phyloP scores from a whole-genome alignment of 2,329 filamentous ascomycete species.

The Diaporthe longicolla region DNA sequence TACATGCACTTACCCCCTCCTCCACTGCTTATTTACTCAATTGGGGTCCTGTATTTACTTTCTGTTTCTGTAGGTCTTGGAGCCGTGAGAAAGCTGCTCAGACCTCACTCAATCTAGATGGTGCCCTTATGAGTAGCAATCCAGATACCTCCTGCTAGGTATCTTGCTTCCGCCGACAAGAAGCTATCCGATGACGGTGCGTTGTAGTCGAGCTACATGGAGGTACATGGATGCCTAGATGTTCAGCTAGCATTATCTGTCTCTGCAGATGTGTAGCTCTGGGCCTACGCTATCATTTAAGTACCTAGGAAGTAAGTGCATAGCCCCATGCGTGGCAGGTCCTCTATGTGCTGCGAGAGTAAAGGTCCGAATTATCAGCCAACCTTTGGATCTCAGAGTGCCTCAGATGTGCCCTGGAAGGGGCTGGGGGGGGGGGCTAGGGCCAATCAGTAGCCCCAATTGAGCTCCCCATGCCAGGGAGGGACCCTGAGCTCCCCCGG shows the following conservation, averaged over 20 bases:
- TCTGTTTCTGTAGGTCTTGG: neutral
- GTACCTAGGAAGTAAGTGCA: neutral
- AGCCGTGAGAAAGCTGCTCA: neutral
- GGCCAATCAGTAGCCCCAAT: constrained; percentile 39
- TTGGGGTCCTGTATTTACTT: neutral
- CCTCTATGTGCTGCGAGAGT: neutral
- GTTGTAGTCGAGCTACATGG: neutral
- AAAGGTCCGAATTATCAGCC: neutral
- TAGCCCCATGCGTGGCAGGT: neutral
- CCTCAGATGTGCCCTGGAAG: constrained; percentile 22
- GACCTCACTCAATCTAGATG: neutral
- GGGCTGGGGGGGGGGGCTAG: constrained; percentile 19
- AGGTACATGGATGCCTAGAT: neutral
- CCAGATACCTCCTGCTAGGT: neutral
- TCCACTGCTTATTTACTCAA: neutral
- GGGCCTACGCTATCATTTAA: neutral
- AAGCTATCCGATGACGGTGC: neutral
- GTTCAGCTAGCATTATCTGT: neutral
- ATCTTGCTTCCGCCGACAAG: neutral
- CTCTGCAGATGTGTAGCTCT: neutral
- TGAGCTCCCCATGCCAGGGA: constrained; percentile 27
- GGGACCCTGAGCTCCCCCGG: constrained; percentile 29
- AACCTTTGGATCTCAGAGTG: neutral
- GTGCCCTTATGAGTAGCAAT: neutral
- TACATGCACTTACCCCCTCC: neutral